Evolutionary conservation across 345 rosid genomes (phyloP).

Genomic region (Noccaea bulbosa): DNA sequence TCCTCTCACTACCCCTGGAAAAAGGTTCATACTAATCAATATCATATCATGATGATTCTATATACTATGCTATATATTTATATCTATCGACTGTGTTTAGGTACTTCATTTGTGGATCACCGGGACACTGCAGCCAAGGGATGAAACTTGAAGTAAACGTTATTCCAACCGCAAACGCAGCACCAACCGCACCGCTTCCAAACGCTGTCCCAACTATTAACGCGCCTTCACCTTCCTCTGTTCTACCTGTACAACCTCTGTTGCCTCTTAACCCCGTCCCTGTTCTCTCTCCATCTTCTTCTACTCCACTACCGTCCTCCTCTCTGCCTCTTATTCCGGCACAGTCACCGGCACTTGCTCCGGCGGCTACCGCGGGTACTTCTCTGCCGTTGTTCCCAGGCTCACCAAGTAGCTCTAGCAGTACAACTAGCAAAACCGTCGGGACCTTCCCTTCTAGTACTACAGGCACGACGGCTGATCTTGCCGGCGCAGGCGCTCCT

Average conservation of each 20-base stretch:
- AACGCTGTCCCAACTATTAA: conserved; percentile 38
- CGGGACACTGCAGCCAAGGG: conserved; percentile 72
- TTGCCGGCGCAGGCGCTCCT: conserved; percentile 20
- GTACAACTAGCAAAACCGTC: conserved; percentile 41
- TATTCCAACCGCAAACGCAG: conserved; percentile 43
- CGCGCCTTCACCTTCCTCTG: conserved; percentile 45
- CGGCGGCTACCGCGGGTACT: conserved; percentile 27
- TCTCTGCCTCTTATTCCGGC: conserved; percentile 39
- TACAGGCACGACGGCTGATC: conserved; percentile 24
- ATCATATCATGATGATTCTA: conserved; percentile 8
- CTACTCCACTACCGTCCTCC: conserved; percentile 43
- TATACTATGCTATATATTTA: neutral
- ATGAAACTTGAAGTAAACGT: conserved; percentile 72
- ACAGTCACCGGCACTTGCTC: conserved; percentile 34
- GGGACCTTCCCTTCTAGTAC: conserved; percentile 41
- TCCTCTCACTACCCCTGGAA: conserved; percentile 63
- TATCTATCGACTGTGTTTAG: conserved; percentile 31
- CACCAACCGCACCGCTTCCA: conserved; percentile 39
- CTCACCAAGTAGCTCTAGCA: conserved; percentile 41
- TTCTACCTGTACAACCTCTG: conserved; percentile 39
- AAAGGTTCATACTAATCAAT: conserved; percentile 39
- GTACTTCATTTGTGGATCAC: conserved; percentile 74
- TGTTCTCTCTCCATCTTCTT: conserved; percentile 39
- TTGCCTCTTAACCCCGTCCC: conserved; percentile 43
- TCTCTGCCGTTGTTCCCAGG: conserved; percentile 45